These are phyloP conservation scores for Herpetomonas tarakana DNA, from an alignment of 208 protist species.

Conservation along the genomic window DNA sequence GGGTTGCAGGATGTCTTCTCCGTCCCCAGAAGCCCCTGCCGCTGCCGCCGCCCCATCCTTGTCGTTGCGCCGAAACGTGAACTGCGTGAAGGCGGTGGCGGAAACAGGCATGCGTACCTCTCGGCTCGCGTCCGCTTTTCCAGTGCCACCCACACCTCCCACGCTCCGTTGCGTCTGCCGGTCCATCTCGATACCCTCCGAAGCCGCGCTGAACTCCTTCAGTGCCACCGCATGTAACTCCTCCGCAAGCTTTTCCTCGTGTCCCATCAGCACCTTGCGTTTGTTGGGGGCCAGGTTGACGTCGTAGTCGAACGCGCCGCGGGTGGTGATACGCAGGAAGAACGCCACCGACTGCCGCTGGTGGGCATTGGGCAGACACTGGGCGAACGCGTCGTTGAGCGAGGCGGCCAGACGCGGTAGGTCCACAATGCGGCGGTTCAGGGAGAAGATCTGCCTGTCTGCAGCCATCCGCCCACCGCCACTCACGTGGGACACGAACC, in stretches of 20 bases:
- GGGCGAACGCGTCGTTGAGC: slow-evolving; percentile 66
- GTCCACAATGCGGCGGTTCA: slow-evolving; percentile 82
- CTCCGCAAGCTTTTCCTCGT: slow-evolving; percentile 38
- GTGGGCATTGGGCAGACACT: slow-evolving; percentile 68
- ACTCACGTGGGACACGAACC: slow-evolving; percentile 61
- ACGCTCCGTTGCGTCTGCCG: slow-evolving; percentile 6
- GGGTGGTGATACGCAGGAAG: slow-evolving; percentile 58
- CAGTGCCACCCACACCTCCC: not conserved
- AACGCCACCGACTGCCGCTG: slow-evolving; percentile 66
- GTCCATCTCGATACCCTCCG: slow-evolving; percentile 39
- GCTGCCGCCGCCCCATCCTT: not conserved
- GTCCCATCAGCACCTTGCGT: slow-evolving; percentile 53
- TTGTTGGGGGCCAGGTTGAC: slow-evolving; percentile 84
- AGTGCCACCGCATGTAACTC: slow-evolving; percentile 38
- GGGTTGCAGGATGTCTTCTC: not conserved
- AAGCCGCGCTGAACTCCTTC: slow-evolving; percentile 41
- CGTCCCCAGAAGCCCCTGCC: not conserved
- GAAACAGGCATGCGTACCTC: slow-evolving; percentile 47
- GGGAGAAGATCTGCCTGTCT: slow-evolving; percentile 73
- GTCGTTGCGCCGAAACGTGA: slow-evolving; percentile 18
- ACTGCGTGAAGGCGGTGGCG: slow-evolving; percentile 70
- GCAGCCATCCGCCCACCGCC: slow-evolving; percentile 43
- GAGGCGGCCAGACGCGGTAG: slow-evolving; percentile 63
- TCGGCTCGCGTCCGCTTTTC: not conserved
- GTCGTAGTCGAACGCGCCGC: slow-evolving; percentile 49